Conservation (phyloP, 257 asterid genomes). For the Cruciata laevipes region DNA sequence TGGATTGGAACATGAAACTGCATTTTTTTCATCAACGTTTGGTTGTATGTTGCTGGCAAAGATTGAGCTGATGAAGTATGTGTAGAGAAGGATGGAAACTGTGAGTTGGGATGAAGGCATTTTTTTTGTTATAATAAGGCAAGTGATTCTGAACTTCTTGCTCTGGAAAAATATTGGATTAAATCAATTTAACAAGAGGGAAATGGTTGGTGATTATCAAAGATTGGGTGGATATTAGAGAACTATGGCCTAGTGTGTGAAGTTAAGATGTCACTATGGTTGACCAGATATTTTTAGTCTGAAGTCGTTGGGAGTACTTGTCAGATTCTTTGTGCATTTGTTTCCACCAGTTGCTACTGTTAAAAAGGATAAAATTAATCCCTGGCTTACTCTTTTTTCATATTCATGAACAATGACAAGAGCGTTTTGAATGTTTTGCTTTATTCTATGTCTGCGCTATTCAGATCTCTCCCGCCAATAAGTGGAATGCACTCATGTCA, state of each 20-base stretch:
- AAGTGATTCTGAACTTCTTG: too few relatives aligned
- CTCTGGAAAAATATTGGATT: too few relatives aligned
- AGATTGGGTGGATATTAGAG: too few relatives aligned
- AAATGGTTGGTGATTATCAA: too few relatives aligned
- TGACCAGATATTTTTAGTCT: too few relatives aligned
- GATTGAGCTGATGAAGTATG: constrained; percentile 14
- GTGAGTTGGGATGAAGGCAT: constrained; percentile 13
- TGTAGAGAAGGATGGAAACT: constrained; percentile 15
- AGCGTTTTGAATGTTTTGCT: not conserved
- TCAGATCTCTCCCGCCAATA: too few relatives aligned
- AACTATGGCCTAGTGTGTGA: too few relatives aligned
- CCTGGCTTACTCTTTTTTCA: not conserved
- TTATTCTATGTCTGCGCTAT: too few relatives aligned
- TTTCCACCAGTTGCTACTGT: not conserved
- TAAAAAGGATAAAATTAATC: not conserved
- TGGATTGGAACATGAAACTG: constrained; percentile 43
- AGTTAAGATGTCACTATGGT: too few relatives aligned
- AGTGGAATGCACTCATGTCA: too few relatives aligned
- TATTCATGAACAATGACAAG: too few relatives aligned
- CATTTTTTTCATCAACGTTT: constrained; percentile 15
- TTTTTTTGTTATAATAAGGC: not conserved
- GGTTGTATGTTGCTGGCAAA: constrained; percentile 13
- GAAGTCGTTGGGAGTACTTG: not conserved
- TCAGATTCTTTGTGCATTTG: not conserved
- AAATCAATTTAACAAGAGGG: too few relatives aligned